A percentile compares a stretch with the other conserved stretches of the same genome.
Conservation (phyloP, 2,329 filamentous ascomycete genomes). For the Botrytis paeoniae region DNA sequence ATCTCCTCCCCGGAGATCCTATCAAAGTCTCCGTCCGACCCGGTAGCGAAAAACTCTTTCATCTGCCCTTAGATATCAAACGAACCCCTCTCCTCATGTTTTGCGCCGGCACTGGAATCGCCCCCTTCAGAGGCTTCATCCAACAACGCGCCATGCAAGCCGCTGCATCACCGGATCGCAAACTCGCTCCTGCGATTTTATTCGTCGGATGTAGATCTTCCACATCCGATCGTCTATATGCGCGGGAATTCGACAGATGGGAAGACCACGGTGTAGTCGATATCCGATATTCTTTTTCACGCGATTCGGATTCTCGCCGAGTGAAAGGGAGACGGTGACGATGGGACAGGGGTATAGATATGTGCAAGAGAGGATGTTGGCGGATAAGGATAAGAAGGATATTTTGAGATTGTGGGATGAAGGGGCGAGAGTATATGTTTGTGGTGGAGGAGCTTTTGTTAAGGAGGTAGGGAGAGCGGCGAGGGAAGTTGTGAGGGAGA, state of each 20-base stretch:
- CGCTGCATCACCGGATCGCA: neutral
- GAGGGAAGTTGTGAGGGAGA: neutral
- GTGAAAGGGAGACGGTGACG: neutral
- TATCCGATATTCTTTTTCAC: neutral
- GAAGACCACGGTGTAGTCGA: neutral
- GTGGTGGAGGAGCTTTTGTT: neutral
- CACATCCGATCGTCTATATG: neutral
- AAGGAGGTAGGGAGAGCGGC: neutral
- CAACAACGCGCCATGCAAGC: neutral
- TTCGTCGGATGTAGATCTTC: conserved; percentile 1
- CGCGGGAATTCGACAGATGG: neutral
- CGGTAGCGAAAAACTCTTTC: neutral
- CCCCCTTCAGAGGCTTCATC: conserved; percentile 5
- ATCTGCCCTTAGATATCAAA: neutral
- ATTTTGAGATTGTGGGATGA: neutral
- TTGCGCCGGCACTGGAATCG: neutral
- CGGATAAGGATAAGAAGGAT: neutral
- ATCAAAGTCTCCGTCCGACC: neutral
- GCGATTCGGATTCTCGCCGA: neutral
- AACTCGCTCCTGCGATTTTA: neutral
- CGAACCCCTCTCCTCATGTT: neutral
- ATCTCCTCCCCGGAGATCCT: neutral
- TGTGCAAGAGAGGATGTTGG: conserved; percentile 2
- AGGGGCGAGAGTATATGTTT: neutral
- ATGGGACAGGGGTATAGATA: neutral